These are phyloP conservation scores for Trichothecium sympodiale DNA, from an alignment of 2,329 filamentous ascomycete species.

Conservation along the genomic window DNA sequence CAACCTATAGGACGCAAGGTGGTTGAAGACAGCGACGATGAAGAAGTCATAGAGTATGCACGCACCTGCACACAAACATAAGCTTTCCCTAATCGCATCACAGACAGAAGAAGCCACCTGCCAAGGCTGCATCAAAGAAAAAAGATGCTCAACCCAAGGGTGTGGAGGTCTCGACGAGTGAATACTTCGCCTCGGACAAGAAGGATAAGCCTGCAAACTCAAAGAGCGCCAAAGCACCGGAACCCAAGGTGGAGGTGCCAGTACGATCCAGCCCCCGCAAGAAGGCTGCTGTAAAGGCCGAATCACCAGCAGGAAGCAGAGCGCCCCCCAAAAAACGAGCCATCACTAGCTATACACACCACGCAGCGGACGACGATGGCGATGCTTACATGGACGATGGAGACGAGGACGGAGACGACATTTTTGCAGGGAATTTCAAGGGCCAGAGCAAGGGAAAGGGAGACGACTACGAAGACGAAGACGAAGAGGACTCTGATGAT, in stretches of 20 bases:
- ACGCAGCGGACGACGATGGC: conserved; percentile 36
- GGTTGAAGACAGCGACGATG: conserved; percentile 72
- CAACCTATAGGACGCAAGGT: conserved; percentile 50
- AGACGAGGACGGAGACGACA: conserved; percentile 64
- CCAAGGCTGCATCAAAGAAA: conserved; percentile 39
- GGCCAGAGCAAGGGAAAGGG: conserved; percentile 55
- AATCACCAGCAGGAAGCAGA: conserved; percentile 17
- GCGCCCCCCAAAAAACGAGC: conserved; percentile 28
- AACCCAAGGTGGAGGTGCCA: conserved; percentile 29
- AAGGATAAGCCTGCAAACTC: conserved; percentile 24
- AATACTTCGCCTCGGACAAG: conserved; percentile 43
- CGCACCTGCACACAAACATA: no score
- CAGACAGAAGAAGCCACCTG: conserved; percentile 40
- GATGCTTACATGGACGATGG: conserved; percentile 55
- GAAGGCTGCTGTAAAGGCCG: conserved; percentile 18
- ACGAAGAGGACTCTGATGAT: conserved; percentile 64
- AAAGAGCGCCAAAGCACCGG: conserved; percentile 27
- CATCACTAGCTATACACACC: conserved; percentile 27
- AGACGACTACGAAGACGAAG: conserved; percentile 63
- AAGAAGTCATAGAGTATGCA: conserved; percentile 46
- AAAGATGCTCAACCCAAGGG: conserved; percentile 40
- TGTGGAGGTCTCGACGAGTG: conserved; percentile 41
- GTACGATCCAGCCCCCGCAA: conserved; percentile 45
- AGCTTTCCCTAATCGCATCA: conserved; percentile 6
- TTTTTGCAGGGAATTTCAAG: conserved; percentile 65